Percentiles rank a stretch among this genome's conserved stretches.
Conservation (phyloP, 2,329 filamentous ascomycete genomes). For the Incumbomyces delicatus region DNA sequence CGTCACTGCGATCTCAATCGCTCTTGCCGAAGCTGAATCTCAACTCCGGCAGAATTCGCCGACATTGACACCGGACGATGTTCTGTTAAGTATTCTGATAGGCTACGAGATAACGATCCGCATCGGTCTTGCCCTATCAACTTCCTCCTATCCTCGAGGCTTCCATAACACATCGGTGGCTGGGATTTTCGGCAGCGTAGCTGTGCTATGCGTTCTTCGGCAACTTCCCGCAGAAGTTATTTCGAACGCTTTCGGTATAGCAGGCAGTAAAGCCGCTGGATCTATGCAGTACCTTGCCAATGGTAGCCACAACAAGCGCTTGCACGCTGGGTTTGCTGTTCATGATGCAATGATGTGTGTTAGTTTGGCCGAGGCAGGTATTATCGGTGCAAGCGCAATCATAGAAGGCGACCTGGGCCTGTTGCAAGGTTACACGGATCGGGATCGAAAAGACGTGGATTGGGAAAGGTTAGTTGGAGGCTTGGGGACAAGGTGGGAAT, state of each 20-base stretch:
- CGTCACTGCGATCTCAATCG: constrained; percentile 26
- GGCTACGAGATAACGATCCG: constrained; percentile 28
- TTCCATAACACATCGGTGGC: constrained; percentile 31
- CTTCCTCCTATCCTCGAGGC: constrained; percentile 27
- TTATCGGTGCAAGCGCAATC: constrained; percentile 19
- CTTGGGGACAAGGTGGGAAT: constrained; percentile 16
- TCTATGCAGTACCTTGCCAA: constrained; percentile 33
- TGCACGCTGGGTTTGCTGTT: constrained; percentile 31
- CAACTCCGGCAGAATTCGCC: constrained; percentile 9
- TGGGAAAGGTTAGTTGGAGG: constrained; percentile 7
- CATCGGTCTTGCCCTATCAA: constrained; percentile 26
- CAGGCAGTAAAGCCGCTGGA: constrained; percentile 29
- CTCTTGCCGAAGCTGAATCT: constrained; percentile 25
- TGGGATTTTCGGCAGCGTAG: constrained; percentile 30
- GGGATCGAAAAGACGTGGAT: constrained; percentile 9
- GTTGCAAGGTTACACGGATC: constrained; percentile 17
- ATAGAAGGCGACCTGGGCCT: constrained; percentile 18
- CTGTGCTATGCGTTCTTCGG: constrained; percentile 25
- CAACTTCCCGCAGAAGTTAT: constrained; percentile 19
- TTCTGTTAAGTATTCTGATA: constrained; percentile 26
- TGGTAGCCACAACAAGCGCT: constrained; percentile 30
- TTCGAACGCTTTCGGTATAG: constrained; percentile 29
- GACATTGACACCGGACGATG: constrained; percentile 9
- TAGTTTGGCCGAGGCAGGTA: constrained; percentile 27
- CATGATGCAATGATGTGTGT: constrained; percentile 31